Percentiles rank a stretch among this genome's conserved stretches.
phyloP scores from a whole-genome alignment of 306 rosid species.

The Vigna trinervia region DNA sequence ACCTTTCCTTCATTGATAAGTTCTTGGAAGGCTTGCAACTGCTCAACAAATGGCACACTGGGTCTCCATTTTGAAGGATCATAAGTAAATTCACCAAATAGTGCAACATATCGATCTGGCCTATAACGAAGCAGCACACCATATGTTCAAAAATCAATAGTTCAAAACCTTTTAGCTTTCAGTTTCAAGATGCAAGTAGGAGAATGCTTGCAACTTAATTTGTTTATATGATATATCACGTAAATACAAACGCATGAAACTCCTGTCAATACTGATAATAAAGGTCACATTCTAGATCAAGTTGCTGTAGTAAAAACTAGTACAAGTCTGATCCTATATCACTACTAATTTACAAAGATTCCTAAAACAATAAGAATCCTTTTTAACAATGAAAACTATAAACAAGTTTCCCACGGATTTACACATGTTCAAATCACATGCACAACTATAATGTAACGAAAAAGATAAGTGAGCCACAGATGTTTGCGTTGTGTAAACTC shows the following conservation, averaged over 20 bases:
- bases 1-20: constrained; percentile 96
- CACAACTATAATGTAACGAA: constrained; percentile 12
- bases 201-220: constrained; percentile 20
- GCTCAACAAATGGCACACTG: constrained; percentile 91
- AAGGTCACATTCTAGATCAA: constrained; percentile 17
- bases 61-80: constrained; percentile 89
- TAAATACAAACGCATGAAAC: background rate
- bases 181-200: constrained; percentile 23
- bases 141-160: constrained; percentile 27
- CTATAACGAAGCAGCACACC: constrained; percentile 50
- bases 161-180: constrained; percentile 20
- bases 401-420: constrained; percentile 17
- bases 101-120: constrained; percentile 90
- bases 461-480: background rate
- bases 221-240: constrained; percentile 4
- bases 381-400: constrained; percentile 23
- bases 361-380: background rate
- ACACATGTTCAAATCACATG: background rate
- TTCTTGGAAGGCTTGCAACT: constrained; percentile 87
- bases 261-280: background rate
- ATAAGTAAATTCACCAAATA: constrained; percentile 71
- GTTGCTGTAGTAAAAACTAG: background rate
- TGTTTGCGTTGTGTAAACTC: constrained; percentile 42
- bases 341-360: background rate
- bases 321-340: background rate